Evolutionary conservation across 1,284 basidiomycete genomes (phyloP), one percentile per base, ranked within the genome.

Genomic region (Rhodotorula sp.): DNA sequence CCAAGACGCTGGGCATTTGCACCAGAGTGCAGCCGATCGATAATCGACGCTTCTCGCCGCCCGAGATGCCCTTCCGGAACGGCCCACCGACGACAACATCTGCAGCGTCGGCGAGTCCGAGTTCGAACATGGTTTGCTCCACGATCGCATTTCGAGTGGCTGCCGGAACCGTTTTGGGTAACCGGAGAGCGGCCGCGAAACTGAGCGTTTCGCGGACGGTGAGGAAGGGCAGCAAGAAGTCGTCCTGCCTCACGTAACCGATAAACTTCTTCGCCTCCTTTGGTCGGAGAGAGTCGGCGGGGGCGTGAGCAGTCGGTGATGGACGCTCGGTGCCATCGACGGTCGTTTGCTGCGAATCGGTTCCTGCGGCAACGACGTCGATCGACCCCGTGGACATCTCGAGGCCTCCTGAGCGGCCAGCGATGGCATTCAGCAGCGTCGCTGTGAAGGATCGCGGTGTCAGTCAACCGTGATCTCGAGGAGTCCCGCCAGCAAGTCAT

Each of bases 1-100:
- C 86, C 58, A 94, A 81, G 12, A 94, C 85, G 77, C 92, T 90
- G 0, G 92, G 92, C 48, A 86, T 83, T 0, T 90, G 88, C 64
- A 94, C 72, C 14, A 77, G 71, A 0, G 75, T 90, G 66, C 92
- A 84, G 14, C 92, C 92, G 69, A 95, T 93, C 65, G 87, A 90
- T 23, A 95, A 87, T 56, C 92, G 84, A 56, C 82, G 78, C 84
- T 90, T 90, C 81, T 94, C 92, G 28, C 92, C 92, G 21, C 92
- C 92, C 68, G 89, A 91, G 58, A 94, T 92, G 2, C 92, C 83
- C 70, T 85, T 84, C n/a, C 83, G 75, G 34, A 81, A 73, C 0
- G 81, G 79, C 6, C 84, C 85, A 2, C 84, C 85, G 8, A 86
- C 84, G 7, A 85, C 77, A 2, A 81, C 82, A 66, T 85, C 81